Base-by-base conservation (phyloP, 352 stramenopile species). In the Phytophthora ramorum region DNA sequence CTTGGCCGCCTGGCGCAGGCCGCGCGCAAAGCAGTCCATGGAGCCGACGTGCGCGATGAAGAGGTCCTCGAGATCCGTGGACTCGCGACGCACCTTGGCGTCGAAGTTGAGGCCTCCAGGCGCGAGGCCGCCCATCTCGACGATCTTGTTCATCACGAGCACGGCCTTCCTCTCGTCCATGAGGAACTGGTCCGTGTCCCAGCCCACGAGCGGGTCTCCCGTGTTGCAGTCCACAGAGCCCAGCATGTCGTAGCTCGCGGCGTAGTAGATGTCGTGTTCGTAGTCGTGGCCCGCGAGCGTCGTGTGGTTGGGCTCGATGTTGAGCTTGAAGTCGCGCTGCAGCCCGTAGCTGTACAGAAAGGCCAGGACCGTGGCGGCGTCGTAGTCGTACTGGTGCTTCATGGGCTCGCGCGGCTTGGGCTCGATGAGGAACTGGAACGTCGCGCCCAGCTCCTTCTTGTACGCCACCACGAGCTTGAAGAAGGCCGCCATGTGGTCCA, bases 331-430 rank as follows among this genome's bases (percentile, higher is more conserved):
- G 55, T 97, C 71, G 30, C 90, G 72, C 22, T 90, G 68, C 17
- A 97, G 71, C 5, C 74, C 79, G 66, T 97, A 92, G 46, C 60
- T 74, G 56, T 87, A 72, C 37, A 97, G 72, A 69, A 97, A 97
- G n/a, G 83, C 78, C 34, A 96, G 89, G 30, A 89, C 77, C 3
- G 88, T 95, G 24, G 90, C 83, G 7, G 87, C 87, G 57, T 96
- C 88, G 66, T 94, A 96, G 76, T 96, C 88, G 78, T 96, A 97
- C 74, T 96, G 87, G 70, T 96, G 90, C 72, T 95, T 95, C 61
- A 81, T 92, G 17, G 90, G 90, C 66, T 97, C 90, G 43, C 81
- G 63, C 20, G 88, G 88, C 75, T 97, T 97, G 52, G 87, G 89
- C 69, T 97, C 89, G 9, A 96, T 75, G 10, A 97, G 74, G 45